Evolutionary conservation across 306 rosid genomes (phyloP), one percentile per base, ranked within the genome.

Genomic region (Betula pendula): DNA sequence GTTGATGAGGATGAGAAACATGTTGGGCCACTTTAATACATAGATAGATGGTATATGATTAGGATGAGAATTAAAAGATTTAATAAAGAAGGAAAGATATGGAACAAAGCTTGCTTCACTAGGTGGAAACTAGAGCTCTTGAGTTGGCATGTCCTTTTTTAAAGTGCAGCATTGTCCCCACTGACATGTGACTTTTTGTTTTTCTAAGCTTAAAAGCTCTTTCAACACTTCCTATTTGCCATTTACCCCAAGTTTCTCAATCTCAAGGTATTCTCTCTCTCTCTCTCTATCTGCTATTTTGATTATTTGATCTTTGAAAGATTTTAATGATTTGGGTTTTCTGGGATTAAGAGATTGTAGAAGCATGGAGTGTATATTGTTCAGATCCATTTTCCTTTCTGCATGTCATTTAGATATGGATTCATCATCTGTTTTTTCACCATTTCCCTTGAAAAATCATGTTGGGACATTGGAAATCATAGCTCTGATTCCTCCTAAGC

Each of bases 141-240:
- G 96, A 88, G 98, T 86, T 91, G 93, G 88, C 93, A 74, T 74
- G 80, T 86, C 85, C 65, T 79, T 66, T 56, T 68, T 80, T 33
- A 45, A 70, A 85, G 80, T 59, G 70, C 62, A 78, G 31, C 6
- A 38, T 6, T 38, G 42, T n/a, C 42, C 85, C 82, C 86, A 80
- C 83, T 88, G 59, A 82, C 69, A 42, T 65, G 77, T 72, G 82
- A 62, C 76, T 74, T 38, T 58, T 72, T 25, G 29, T 77, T 83
- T 83, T 71, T 82, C 78, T 82, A 81, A 7, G 75, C 81, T 76
- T 83, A 77, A 56, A 56, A 76, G 63, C 72, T 42, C 47, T 7
- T 77, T 82, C 67, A 22, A 0, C 40, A 19, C 80, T 53, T 76
- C 42, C 73, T 80, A 50, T 80, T 80, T 73, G 73, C 73, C 72